Conservation (phyloP, 2,329 filamentous ascomycete genomes). For the Arthrobotrys megalospora region DNA sequence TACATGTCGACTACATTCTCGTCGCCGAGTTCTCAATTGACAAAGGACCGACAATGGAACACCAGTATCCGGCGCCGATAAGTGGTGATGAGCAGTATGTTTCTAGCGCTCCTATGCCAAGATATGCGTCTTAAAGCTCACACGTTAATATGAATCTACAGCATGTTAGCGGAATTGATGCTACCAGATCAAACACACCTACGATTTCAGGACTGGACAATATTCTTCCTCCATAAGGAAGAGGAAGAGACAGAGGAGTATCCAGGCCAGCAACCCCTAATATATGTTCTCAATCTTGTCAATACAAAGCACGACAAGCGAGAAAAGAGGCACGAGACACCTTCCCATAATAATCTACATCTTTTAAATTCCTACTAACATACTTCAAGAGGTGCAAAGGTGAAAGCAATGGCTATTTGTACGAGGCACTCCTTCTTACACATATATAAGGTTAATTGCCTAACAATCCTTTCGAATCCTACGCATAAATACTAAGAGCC, state of each 20-base stretch:
- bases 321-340: conserved; percentile 76
- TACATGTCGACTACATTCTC: conserved; percentile 98
- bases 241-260: conserved; percentile 82
- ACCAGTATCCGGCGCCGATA: conserved; percentile 94
- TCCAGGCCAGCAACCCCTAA: conserved; percentile 81
- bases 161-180: conserved; percentile 97
- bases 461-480: conserved; percentile 33
- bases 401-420: conserved; percentile 99
- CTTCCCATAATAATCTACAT: not conserved
- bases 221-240: conserved; percentile 98
- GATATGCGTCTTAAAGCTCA: conserved; percentile 24
- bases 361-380: conserved; percentile 28
- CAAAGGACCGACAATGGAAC: conserved; percentile 95
- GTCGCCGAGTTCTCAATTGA: conserved; percentile 98
- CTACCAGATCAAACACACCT: conserved; percentile 96
- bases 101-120: conserved; percentile 16
- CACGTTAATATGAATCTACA: conserved; percentile 40
- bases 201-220: conserved; percentile 97
- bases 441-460: conserved; percentile 86
- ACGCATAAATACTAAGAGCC: conserved; percentile 60
- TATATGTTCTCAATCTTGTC: conserved; percentile 97
- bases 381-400: conserved; percentile 81
- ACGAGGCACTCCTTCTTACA: conserved; percentile 97
- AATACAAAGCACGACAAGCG: conserved; percentile 98
- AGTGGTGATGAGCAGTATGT: conserved; percentile 87